A percentile compares a stretch with the other conserved stretches of the same genome.
Conservation (phyloP, 1,139 yeast species). For the Candida tropicalis region DNA sequence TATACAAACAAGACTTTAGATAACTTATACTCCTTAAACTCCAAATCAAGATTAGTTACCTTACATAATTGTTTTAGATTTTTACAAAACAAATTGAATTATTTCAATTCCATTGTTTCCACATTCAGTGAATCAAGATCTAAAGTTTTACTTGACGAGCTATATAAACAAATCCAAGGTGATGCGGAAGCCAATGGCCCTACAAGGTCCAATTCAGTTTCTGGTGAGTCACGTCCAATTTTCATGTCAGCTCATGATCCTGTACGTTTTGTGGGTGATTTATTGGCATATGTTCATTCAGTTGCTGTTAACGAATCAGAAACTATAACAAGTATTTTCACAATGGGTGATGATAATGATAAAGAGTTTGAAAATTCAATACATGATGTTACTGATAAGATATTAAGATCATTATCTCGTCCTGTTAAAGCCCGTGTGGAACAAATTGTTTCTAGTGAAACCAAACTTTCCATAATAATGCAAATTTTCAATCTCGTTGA, state of each 20-base stretch:
- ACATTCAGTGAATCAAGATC: slow-evolving; percentile 59
- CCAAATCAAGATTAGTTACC: slow-evolving; percentile 27
- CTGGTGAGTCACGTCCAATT: slow-evolving; percentile 47
- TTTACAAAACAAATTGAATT: slow-evolving; percentile 42
- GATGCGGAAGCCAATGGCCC: slow-evolving; percentile 17
- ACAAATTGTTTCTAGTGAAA: slow-evolving; percentile 68
- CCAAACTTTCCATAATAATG: slow-evolving; percentile 55
- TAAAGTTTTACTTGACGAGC: slow-evolving; percentile 58
- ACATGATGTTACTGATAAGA: slow-evolving; percentile 35
- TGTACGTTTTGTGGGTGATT: slow-evolving; percentile 78
- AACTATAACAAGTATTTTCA: slow-evolving; percentile 53
- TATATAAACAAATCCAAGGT: slow-evolving; percentile 52
- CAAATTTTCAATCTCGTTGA: slow-evolving; percentile 65
- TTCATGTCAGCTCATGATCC: slow-evolving; percentile 79
- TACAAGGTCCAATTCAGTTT: slow-evolving; percentile 13
- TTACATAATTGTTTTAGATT: slow-evolving; percentile 39
- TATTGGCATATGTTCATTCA: slow-evolving; percentile 86
- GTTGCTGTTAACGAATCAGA: slow-evolving; percentile 90
- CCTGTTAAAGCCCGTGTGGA: slow-evolving; percentile 56
- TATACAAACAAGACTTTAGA: slow-evolving; percentile 39
- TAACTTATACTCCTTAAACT: slow-evolving; percentile 37
- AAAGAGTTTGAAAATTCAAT: slow-evolving; percentile 27
- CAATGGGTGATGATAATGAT: slow-evolving; percentile 21
- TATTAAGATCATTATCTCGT: slow-evolving; percentile 40
- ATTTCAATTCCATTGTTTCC: slow-evolving; percentile 53